A percentile compares a stretch with the other conserved stretches of the same genome.
Evolutionary conservation across 2,329 filamentous ascomycete genomes (phyloP).

Genomic region (Paecilomyces dactylethromorphus): DNA sequence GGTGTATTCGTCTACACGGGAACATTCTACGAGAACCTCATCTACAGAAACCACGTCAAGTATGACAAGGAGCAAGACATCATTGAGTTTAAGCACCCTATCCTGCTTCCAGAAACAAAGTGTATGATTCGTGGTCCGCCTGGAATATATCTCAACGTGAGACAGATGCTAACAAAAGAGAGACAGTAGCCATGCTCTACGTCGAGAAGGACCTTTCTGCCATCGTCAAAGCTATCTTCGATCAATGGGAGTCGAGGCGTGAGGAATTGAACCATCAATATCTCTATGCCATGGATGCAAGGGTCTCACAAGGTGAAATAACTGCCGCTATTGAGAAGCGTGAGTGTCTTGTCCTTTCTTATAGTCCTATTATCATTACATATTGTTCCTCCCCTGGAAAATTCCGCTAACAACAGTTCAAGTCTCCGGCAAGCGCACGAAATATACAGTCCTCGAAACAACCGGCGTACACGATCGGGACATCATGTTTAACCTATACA

Average conservation of each 20-base stretch:
- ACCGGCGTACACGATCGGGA: constrained; percentile 15
- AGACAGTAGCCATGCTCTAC: constrained; percentile 11
- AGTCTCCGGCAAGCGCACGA: constrained; percentile 13
- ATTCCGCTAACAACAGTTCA: background rate
- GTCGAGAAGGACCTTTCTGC: constrained; percentile 11
- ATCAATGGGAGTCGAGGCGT: constrained; percentile 13
- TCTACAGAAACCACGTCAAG: constrained; percentile 7
- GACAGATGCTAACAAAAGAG: background rate
- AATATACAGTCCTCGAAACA: constrained; percentile 11
- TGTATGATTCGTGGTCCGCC: constrained; percentile 1
- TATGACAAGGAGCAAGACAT: constrained; percentile 2
- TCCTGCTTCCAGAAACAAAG: constrained; percentile 6
- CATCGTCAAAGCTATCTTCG: constrained; percentile 12
- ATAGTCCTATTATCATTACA: background rate
- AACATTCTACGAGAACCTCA: constrained; percentile 13
- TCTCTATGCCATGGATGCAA: background rate
- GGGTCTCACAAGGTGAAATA: background rate
- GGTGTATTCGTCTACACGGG: constrained; percentile 12
- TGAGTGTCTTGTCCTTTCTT: background rate
- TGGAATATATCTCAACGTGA: background rate
- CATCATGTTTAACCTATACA: constrained; percentile 17
- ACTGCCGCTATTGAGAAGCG: background rate
- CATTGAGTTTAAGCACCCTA: constrained; percentile 9
- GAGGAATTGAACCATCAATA: constrained; percentile 4
- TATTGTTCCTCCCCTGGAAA: background rate